phyloP scores from a whole-genome alignment of 768 basidiomycete genomes.

The Rhodosporidiobolus odoratus region DNA sequence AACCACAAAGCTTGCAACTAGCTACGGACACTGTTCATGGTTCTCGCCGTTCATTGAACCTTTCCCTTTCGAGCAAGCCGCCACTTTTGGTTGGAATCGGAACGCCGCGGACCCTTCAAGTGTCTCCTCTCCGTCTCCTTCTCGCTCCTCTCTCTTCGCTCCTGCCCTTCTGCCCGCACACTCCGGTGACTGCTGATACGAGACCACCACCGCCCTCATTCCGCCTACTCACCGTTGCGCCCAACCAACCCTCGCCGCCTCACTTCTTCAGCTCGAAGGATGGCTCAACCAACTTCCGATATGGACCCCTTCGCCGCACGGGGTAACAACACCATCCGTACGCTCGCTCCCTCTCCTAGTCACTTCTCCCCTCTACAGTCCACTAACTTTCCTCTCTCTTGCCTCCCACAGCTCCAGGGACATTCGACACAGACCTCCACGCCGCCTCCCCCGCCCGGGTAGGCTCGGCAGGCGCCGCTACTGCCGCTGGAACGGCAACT shows the following conservation, averaged over 20 bases:
- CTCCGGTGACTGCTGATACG: neutral
- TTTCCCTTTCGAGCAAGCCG: no score
- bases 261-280: neutral
- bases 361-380: neutral
- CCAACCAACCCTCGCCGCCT: neutral
- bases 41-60: no score
- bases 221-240: neutral
- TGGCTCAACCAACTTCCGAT: neutral
- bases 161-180: neutral
- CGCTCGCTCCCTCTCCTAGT: neutral
- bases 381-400: neutral
- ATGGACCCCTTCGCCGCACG: slow-evolving; percentile 19
- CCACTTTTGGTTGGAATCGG: no score
- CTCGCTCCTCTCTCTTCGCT: neutral
- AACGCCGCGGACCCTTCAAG: no score
- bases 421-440: slow-evolving; percentile 9
- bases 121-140: neutral
- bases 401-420: neutral
- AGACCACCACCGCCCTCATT: neutral
- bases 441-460: slow-evolving; percentile 1
- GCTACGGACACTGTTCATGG: no score
- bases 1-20: no score
- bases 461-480: neutral
- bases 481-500: neutral
- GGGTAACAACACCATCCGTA: slow-evolving; percentile 7